Evolutionary conservation across 805 yeast genomes (phyloP), one percentile per base, ranked within the genome.

Genomic region (Brettanomyces custersianus): DNA sequence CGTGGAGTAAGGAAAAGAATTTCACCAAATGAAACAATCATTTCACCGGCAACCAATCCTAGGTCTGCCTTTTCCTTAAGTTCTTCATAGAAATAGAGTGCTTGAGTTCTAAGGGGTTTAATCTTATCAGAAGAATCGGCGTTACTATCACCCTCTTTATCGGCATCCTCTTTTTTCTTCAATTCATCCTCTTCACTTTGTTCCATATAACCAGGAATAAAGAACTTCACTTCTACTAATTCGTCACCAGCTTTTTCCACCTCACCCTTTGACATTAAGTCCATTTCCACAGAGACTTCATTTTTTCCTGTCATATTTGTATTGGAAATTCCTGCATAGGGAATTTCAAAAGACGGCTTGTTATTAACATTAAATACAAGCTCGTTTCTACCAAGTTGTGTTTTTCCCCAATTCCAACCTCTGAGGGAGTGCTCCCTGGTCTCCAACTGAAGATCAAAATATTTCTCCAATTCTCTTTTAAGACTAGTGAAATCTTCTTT

Each of bases 341-440:
- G 96, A 30, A 92, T 63, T 61, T 92, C 98, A 57, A 90, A 90
- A 10, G 80, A 74, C 3, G 98, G 97, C 50, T 83, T 80, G 47
- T 86, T 86, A 52, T 83, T 83, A 17, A 88, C 78, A 39, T 78
- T 76, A 60, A 92, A 88, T 20, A 85, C 74, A 57, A 92, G 66
- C 58, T 92, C 98, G 48, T 86, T 84, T 57, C 95, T 74, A 16
- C 94, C 95, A 54, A 92, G 74, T 55, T 88, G 95, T 12, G 90
- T 70, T 44, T 80, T 77, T 37, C 99, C 99, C 98, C 98, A 92
- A 60, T 92, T 92, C 98, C 98, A 92, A 22, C 99, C 99, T 63
- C 96, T 75, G 45, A 92, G 65, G 4, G 96, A 82, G 60, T 92
- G 98, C 50, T 90, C 97, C 49, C 70, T 76, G 43, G 72, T 80